Evolutionary conservation across 2,329 filamentous ascomycete species (phyloP), one percentile per base, ranked within the genome.

Genomic region (Allantophomopsis cytisporea): DNA sequence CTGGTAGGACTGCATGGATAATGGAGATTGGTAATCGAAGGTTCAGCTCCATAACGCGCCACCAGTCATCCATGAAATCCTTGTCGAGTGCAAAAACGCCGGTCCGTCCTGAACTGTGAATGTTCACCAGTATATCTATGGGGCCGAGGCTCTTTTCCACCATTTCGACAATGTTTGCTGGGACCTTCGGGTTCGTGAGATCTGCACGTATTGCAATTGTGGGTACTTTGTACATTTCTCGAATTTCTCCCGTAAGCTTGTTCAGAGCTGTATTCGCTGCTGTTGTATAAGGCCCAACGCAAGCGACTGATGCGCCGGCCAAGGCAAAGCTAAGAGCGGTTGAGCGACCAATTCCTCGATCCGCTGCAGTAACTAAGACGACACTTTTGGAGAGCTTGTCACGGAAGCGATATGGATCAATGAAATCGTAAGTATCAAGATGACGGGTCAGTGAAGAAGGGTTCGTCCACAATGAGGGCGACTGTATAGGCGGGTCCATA

Each of bases 351-450:
- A 60, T 53, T 35, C 57, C 55, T 23, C 54, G 48, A 17, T 50
- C 49, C 11, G 54, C 53, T 40, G 54, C 55, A 14, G 56, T 58
- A 43, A 60, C 53, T 6, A 59, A 41, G 41, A 55, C 56, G 11
- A 50, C 44, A 35, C 50, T 48, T 11, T 44, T 37, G n/a, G 31
- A 23, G 15, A 40, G 15, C 47, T 51, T 36, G 42, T 46, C 36
- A 38, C 44, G 20, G 43, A 41, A 40, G 37, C 44, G 20, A 43
- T 40, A 40, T 47, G 55, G 43, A 45, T 44, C 31, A 50, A 57
- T 44, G 45, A 50, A 41, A 5, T 32, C 35, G 28, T 49, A 49
- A 31, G 45, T 46, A 32, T 45, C 39, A 20, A 34, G 20, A 28
- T 41, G 39, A 30, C 34, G 28, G 34, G 38, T 21, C 11, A 47